A percentile compares a stretch with the other conserved stretches of the same genome.
These are phyloP conservation scores for Melampsora americana DNA, from an alignment of 1,284 basidiomycete genomes.

Conservation along the genomic window DNA sequence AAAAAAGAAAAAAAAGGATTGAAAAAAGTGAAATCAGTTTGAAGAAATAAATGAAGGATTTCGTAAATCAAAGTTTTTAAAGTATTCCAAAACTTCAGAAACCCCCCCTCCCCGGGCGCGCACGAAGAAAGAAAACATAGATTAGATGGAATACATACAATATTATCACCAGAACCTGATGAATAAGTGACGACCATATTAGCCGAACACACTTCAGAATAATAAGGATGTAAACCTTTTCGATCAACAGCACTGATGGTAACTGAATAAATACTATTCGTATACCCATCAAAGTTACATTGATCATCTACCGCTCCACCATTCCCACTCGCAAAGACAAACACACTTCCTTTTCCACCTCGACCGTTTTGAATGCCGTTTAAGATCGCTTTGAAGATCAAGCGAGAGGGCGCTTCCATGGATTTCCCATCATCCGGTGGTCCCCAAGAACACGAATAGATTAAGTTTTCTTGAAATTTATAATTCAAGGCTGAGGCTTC, in stretches of 20 bases:
- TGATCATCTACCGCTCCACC: constrained; percentile 88
- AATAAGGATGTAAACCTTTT: constrained; percentile 89
- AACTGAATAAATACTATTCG: constrained; percentile 93
- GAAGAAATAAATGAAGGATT: background rate
- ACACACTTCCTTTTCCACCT: constrained; percentile 83
- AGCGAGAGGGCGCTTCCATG: constrained; percentile 89
- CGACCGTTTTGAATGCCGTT: constrained; percentile 92
- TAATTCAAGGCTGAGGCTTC: constrained; percentile 94
- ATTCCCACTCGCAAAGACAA: constrained; percentile 97
- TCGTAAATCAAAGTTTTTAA: too few relatives aligned
- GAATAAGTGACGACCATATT: constrained; percentile 95
- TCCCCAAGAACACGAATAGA: constrained; percentile 97
- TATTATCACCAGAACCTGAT: constrained; percentile 88
- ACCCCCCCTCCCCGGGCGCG: too few relatives aligned
- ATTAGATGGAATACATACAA: constrained; percentile 61
- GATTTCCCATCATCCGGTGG: constrained; percentile 90
- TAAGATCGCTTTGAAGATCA: constrained; percentile 90
- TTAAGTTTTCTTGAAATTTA: constrained; percentile 84
- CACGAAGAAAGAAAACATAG: too few relatives aligned
- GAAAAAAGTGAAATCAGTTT: background rate
- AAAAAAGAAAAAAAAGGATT: background rate
- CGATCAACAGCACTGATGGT: constrained; percentile 92
- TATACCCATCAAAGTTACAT: constrained; percentile 99
- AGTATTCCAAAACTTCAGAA: too few relatives aligned
- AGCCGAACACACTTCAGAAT: constrained; percentile 93